phyloP scores from a whole-genome alignment of 371 early-diverging fungal genomes.

The Mortierella sp. region DNA sequence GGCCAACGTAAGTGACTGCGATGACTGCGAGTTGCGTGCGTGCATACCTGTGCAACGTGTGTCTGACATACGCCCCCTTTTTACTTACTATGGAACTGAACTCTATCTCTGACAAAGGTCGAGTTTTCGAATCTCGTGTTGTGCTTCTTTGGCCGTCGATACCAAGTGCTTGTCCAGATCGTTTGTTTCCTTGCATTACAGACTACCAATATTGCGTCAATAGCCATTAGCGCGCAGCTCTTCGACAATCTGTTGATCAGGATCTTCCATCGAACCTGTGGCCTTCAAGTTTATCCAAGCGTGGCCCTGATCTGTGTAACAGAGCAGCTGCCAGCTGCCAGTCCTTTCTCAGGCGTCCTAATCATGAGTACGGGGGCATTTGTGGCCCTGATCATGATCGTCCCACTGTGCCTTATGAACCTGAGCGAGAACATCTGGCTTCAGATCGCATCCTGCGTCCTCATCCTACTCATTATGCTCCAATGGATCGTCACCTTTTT shows the following conservation, averaged over 20 bases:
- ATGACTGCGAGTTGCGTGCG: too few species aligned
- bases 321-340: conserved; percentile 19
- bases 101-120: conserved; percentile 28
- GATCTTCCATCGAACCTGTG: conserved; percentile 51
- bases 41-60: too few species aligned
- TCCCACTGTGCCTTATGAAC: conserved; percentile 65
- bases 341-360: conserved; percentile 60
- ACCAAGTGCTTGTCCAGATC: conserved; percentile 63
- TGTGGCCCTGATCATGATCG: conserved; percentile 59
- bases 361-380: conserved; percentile 63
- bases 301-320: conserved; percentile 33
- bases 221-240: conserved; percentile 68
- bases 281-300: conserved; percentile 45
- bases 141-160: conserved; percentile 63
- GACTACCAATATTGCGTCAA: conserved; percentile 69
- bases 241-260: conserved; percentile 56
- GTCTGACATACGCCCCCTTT: too few species aligned
- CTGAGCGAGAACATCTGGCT: conserved; percentile 66
- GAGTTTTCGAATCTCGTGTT: conserved; percentile 68
- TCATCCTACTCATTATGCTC: conserved; percentile 58
- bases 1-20: conserved; percentile 41
- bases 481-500: conserved; percentile 68
- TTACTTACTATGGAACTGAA: too few species aligned
- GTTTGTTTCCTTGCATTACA: conserved; percentile 65
- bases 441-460: conserved; percentile 61